phyloP scores from a whole-genome alignment of 1,139 yeast genomes.

The Yamadazyma triangularis region DNA sequence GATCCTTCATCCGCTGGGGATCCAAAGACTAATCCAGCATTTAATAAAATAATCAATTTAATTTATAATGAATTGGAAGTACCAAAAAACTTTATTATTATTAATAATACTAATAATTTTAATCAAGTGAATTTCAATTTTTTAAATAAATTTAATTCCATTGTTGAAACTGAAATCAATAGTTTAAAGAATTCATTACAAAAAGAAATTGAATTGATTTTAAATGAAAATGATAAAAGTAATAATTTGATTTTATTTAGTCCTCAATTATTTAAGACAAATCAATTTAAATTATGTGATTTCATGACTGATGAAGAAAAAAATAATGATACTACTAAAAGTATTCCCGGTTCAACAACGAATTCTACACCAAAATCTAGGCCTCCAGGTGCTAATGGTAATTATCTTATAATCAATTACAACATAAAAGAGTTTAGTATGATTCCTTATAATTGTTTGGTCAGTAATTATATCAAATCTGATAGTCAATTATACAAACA shows the following conservation, averaged over 20 bases:
- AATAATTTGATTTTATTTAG: conserved; percentile 18
- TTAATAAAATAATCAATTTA: conserved; percentile 8
- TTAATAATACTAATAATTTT: conserved; percentile 26
- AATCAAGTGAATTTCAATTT: conserved; percentile 20
- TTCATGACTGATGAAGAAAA: conserved; percentile 10
- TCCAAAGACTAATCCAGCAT: conserved; percentile 2
- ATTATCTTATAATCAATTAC: conserved; percentile 21
- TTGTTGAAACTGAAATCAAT: conserved; percentile 30
- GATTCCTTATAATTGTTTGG: conserved; percentile 31
- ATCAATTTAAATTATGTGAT: conserved; percentile 30
- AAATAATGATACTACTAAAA: conserved; percentile 1
- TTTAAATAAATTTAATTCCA: conserved; percentile 17
- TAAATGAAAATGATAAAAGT: conserved; percentile 18
- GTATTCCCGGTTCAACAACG: too few species aligned
- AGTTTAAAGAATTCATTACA: conserved; percentile 27
- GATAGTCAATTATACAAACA: conserved; percentile 26
- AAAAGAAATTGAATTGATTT: conserved; percentile 26
- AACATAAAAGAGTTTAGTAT: conserved; percentile 30
- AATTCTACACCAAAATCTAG: too few species aligned
- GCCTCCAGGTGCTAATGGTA: too few species aligned
- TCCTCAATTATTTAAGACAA: conserved; percentile 22
- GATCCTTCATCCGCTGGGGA: not conserved
- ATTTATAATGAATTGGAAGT: conserved; percentile 21
- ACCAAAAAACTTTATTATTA: conserved; percentile 25
- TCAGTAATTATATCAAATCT: conserved; percentile 23